A percentile compares a stretch with the other conserved stretches of the same genome.
These are phyloP conservation scores for Calophaca sinica DNA, from an alignment of 306 rosid species.

Conservation along the genomic window DNA sequence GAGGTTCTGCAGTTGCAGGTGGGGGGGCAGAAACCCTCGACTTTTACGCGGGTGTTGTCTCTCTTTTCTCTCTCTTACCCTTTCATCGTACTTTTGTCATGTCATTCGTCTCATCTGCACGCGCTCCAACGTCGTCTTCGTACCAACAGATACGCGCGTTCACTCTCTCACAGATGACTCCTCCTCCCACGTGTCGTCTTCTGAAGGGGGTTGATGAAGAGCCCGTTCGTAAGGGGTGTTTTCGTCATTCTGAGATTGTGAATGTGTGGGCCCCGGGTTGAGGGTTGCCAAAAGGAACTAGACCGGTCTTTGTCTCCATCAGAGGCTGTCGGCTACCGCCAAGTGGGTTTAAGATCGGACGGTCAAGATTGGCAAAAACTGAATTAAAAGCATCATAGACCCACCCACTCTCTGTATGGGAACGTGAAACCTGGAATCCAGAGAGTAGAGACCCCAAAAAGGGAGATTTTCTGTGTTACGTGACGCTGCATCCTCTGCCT, in stretches of 20 bases:
- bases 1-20: conserved; percentile 12
- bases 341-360: conserved; percentile 51
- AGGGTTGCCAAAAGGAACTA: conserved; percentile 85
- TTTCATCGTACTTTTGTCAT: conserved; percentile 89
- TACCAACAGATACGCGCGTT: neutral
- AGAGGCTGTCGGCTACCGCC: conserved; percentile 55
- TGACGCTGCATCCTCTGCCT: conserved; percentile 17
- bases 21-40: conserved; percentile 51
- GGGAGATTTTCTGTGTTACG: conserved; percentile 19
- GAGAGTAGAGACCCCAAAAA: conserved; percentile 28
- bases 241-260: neutral
- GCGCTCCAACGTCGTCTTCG: conserved; percentile 50
- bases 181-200: conserved; percentile 27
- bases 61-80: conserved; percentile 41
- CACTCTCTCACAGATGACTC: too few relatives aligned
- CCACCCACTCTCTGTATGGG: conserved; percentile 28
- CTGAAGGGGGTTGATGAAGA: neutral
- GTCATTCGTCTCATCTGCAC: conserved; percentile 53
- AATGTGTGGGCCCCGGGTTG: conserved; percentile 45
- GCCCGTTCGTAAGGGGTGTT: neutral
- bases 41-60: conserved; percentile 58
- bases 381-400: conserved; percentile 38
- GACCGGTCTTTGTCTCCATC: conserved; percentile 83
- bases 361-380: conserved; percentile 49
- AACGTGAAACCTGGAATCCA: conserved; percentile 50